Base-by-base conservation (phyloP, 345 rosid species). In the Salix koriyanagi region DNA sequence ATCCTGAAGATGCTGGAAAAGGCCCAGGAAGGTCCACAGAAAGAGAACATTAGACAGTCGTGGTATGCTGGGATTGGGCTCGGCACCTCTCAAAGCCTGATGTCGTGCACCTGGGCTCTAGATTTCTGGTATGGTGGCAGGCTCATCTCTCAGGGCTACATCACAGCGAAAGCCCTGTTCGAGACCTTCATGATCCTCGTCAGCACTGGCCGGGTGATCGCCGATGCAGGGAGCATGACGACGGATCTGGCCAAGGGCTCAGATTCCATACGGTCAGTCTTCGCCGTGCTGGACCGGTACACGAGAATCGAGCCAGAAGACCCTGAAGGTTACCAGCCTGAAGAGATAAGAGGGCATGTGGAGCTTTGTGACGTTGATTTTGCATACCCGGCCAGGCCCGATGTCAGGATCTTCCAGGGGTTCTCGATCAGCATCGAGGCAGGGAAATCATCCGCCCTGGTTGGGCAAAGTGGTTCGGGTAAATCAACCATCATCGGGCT, bases 21-120 rank as follows among this genome's bases (percentile, higher is more conserved):
- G 61, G 81, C 87, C 67, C 87, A 86, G 41, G 86, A 86, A 77
- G 83, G 83, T 25, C 87, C 89, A 1, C 71, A 39, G 26, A 70
- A 79, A 44, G 85, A 86, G 77, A 82, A 80, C 75, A 71, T 78
- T 13, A 73, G 72, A 41, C 84, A 74, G 44, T 73, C 84, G 0
- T 25, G 74, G 50, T 81, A 42, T 69, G 87, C 89, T 0, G 89
- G 87, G 0, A 21, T 82, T 28, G 89, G 87, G 23, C 84, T 84
- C 2, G 83, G 86, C 21, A 73, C 80, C 5, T 83, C 89, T 19
- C 89, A 84, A 46, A 68, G 85, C 77, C 79, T 86, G 19, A 80
- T 82, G 72, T 80, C 77, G 9, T 84, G 81, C 44, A 78, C 84
- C 13, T 84, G 80, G 80, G 84, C 84, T 6, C 68, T 81, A 0